These are phyloP conservation scores for Chalciporus piperatus DNA, from an alignment of 768 basidiomycete genomes.

Conservation along the genomic window DNA sequence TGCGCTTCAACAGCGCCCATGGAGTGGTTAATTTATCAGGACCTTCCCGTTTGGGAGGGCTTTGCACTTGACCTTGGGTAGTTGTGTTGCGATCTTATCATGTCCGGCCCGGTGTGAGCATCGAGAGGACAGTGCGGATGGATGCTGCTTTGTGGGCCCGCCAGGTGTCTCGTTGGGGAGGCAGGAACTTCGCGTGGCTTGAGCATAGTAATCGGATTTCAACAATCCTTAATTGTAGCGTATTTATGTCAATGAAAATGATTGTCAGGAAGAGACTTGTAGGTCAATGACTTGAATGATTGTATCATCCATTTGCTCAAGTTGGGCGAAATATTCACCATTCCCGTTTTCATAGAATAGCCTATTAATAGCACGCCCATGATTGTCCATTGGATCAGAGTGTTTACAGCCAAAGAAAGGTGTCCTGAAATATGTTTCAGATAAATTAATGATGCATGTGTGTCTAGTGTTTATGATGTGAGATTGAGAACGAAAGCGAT, in stretches of 20 bases:
- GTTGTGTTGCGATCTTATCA: constrained; percentile 40
- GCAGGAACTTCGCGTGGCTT: constrained; percentile 28
- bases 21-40: constrained; percentile 59
- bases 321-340: no score
- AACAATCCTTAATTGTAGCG: constrained; percentile 61
- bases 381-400: no score
- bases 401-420: no score
- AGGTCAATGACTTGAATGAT: no score
- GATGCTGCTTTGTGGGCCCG: constrained; percentile 24
- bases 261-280: not conserved
- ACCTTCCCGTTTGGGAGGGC: constrained; percentile 25
- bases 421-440: not conserved
- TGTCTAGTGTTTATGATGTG: not conserved
- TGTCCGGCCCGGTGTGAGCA: constrained; percentile 23
- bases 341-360: no score
- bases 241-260: constrained; percentile 16
- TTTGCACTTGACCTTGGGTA: constrained; percentile 53
- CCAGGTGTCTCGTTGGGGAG: constrained; percentile 23
- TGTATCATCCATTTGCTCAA: no score
- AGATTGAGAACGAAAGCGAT: not conserved
- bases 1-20: constrained; percentile 93
- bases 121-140: constrained; percentile 15
- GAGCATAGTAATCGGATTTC: constrained; percentile 66
- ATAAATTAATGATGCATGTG: not conserved
- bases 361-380: no score